Percentiles rank a stretch among this genome's conserved stretches.
Evolutionary conservation across 768 basidiomycete species (phyloP).

Genomic region (Auricularia heimuer): DNA sequence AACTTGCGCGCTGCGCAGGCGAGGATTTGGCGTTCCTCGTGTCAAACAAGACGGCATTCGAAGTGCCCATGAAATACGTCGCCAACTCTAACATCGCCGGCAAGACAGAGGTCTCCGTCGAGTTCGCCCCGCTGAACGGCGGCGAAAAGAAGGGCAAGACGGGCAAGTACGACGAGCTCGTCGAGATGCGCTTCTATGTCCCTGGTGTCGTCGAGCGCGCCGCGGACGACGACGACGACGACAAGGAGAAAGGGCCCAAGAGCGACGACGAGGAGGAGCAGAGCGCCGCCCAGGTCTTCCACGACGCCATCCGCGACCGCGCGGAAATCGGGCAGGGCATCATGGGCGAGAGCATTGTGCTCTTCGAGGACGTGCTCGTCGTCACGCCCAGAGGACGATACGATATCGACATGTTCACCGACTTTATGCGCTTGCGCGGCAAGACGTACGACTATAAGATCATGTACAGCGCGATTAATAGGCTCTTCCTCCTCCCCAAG

Average conservation of each 20-base stretch:
- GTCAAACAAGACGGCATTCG: conserved; percentile 80
- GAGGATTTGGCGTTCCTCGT: conserved; percentile 87
- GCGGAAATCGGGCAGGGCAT: conserved; percentile 83
- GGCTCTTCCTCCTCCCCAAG: conserved; percentile 88
- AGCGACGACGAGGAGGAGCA: conserved; percentile 75
- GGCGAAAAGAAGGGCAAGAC: conserved; percentile 37
- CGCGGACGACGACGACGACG: conserved; percentile 33
- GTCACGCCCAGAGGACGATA: conserved; percentile 93
- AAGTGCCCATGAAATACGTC: conserved; percentile 75
- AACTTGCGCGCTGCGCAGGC: conserved; percentile 35
- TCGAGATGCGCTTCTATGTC: conserved; percentile 93
- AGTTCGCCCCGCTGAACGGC: conserved; percentile 53
- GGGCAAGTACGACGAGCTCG: conserved; percentile 66
- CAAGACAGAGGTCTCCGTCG: conserved; percentile 97
- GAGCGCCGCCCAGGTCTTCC: conserved; percentile 92
- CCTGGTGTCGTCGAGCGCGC: conserved; percentile 66
- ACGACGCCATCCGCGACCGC: conserved; percentile 91
- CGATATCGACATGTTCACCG: conserved; percentile 96
- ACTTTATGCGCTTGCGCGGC: conserved; percentile 89
- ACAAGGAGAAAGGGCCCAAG: conserved; percentile 32
- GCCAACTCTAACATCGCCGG: conserved; percentile 97
- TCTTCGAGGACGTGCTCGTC: conserved; percentile 91
- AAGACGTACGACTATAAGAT: conserved; percentile 99
- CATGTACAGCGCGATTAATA: conserved; percentile 75
- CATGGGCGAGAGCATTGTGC: conserved; percentile 82